A percentile compares a stretch with the other conserved stretches of the same genome.
Conservation (phyloP, 2,329 filamentous ascomycete species). For the Celoporthe dispersa region DNA sequence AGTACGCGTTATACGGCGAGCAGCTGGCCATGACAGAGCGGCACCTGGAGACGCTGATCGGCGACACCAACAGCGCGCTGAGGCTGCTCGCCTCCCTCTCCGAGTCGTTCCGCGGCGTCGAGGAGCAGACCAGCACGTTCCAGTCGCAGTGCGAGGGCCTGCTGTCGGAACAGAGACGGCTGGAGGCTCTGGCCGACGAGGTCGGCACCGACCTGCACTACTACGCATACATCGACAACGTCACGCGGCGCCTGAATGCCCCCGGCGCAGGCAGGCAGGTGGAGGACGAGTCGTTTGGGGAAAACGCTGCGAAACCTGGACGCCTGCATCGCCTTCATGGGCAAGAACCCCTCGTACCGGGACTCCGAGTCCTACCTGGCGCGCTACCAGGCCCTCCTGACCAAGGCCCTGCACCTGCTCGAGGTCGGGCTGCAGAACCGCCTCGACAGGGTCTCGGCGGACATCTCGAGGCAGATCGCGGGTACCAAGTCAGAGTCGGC, state of each 20-base stretch:
- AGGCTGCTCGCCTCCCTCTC: conserved; percentile 78
- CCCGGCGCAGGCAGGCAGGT: conserved; percentile 87
- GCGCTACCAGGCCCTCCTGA: conserved; percentile 81
- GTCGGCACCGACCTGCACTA: conserved; percentile 91
- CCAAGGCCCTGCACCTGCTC: conserved; percentile 65
- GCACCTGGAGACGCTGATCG: conserved; percentile 79
- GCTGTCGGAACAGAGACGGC: conserved; percentile 76
- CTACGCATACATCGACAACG: conserved; percentile 90
- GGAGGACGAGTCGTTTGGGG: conserved; percentile 80
- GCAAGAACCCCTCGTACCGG: conserved; percentile 78
- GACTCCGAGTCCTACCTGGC: conserved; percentile 88
- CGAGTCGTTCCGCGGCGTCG: conserved; percentile 84
- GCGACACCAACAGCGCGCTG: conserved; percentile 74
- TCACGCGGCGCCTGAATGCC: conserved; percentile 87
- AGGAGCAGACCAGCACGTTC: conserved; percentile 90
- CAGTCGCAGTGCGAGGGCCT: conserved; percentile 90
- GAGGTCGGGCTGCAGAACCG: conserved; percentile 60
- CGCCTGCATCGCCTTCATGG: conserved; percentile 91
- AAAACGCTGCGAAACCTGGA: conserved; percentile 90
- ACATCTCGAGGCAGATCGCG: conserved; percentile 58
- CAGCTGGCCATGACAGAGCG: conserved; percentile 80
- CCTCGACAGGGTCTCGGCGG: conserved; percentile 57
- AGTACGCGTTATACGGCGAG: conserved; percentile 83
- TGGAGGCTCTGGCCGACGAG: conserved; percentile 79
- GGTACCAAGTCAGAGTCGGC: conserved; percentile 63